Evolutionary conservation across 2,329 filamentous ascomycete genomes (phyloP), one percentile per base, ranked within the genome.

Genomic region (Helminthosporium solani): DNA sequence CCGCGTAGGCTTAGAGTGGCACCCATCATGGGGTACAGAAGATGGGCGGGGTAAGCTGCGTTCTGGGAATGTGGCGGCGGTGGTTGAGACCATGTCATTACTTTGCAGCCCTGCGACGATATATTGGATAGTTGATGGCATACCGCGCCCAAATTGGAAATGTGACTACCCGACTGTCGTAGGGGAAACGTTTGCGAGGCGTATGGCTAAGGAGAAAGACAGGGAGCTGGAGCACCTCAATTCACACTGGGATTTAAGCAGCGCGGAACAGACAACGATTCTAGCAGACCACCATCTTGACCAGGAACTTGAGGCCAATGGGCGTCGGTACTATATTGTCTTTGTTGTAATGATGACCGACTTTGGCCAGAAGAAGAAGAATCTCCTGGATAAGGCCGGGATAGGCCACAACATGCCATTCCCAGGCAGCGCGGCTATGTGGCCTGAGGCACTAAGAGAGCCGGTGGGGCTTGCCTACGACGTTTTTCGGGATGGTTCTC

Each of bases 381-480:
- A 40, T 33, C 43, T 40, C 14, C n/a, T 45, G 38, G 37, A 45
- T 28, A 16, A 45, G 18, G 43, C 36, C 3, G 36, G 43, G 35
- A 16, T 45, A 34, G 43, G 43, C 25, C 34, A 37, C 19, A 34
- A 28, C 12, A 30, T 35, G 20, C 36, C 43, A 19, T 45, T 45
- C 20, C 43, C 43, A 40, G 43, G 43, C 19, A 45, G 27, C 11
- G 43, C 36, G 12, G 25, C 43, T 45, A 16, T 25, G 30, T 42
- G 40, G 40, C 40, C 40, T 42, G 8, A 42, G 31, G 40, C 16
- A 23, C 30, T 42, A 35, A 25, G 30, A 40, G 43, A 39, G 27
- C 43, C 43, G n/a, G 43, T 45, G 43, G 36, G 43, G 43, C 36
- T 39, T 34, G 42, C 42, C 40, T 23, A 39, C n/a, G 36, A 45